Evolutionary conservation across 257 asterid species (phyloP).

Genomic region (Salvia splendens): DNA sequence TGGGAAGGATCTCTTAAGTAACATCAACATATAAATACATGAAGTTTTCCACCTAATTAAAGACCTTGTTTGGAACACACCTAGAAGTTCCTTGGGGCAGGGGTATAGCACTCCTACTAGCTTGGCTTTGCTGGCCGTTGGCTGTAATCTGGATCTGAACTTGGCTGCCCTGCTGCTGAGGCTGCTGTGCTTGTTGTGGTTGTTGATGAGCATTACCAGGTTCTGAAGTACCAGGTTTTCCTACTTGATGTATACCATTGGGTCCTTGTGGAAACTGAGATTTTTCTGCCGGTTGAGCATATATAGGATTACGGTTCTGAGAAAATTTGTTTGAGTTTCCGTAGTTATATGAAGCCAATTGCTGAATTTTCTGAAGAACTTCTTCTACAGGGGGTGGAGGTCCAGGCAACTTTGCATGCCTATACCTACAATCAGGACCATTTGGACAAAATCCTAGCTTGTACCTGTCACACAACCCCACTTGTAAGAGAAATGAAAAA

Average conservation of each 20-base stretch:
- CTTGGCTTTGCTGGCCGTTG: constrained; percentile 66
- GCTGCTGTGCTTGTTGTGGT: constrained; percentile 53
- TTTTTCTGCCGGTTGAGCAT: constrained; percentile 62
- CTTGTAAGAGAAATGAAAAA: constrained; percentile 31
- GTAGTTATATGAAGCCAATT: constrained; percentile 56
- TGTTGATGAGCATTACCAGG: constrained; percentile 50
- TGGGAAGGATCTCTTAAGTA: constrained; percentile 37
- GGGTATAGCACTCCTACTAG: constrained; percentile 63
- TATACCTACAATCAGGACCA: constrained; percentile 95
- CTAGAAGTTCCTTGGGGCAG: constrained; percentile 99
- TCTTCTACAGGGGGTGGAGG: constrained; percentile 95
- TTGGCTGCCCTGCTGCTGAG: constrained; percentile 60
- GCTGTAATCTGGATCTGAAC: constrained; percentile 58
- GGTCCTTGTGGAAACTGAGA: constrained; percentile 56
- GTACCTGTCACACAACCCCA: constrained; percentile 60
- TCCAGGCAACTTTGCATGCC: constrained; percentile 95
- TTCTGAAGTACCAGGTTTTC: constrained; percentile 45
- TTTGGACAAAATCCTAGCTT: constrained; percentile 97
- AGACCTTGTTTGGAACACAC: constrained; percentile 93
- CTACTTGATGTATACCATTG: constrained; percentile 52
- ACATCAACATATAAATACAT: constrained; percentile 58
- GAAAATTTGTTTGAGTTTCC: constrained; percentile 67
- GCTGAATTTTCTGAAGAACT: constrained; percentile 95
- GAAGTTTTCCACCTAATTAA: constrained; percentile 64
- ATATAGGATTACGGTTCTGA: constrained; percentile 67